Evolutionary conservation across 176 grass and related monocot genomes (phyloP), one percentile per base, ranked within the genome.

Genomic region (Bolboschoenus planiculmis): DNA sequence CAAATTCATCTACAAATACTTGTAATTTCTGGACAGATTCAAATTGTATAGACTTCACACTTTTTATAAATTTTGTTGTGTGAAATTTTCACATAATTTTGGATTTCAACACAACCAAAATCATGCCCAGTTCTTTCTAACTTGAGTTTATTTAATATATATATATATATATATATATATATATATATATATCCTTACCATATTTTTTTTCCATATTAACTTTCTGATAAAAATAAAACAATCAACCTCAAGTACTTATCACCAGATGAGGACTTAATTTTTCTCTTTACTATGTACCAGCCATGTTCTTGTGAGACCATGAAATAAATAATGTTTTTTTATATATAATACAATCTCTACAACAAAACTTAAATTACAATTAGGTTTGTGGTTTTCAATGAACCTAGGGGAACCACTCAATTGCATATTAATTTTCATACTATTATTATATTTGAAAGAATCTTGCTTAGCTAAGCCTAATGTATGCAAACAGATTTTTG

Each of bases 381-480:
- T 82, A 82, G 24, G 57, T 62, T 82, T 80, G 24, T 36, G 44
- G 72, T 16, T 23, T 77, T 53, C 72, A 53, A 77, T 58, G 56
- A 80, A 80, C 78, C 56, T 58, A 60, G 31, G 10, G 50, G 31
- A 55, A 80, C 56, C 34, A 60, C 34, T 54, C 78, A 80, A 82
- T 34, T 82, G 36, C 13, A 50, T 64, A 46, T 70, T 24, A 70
- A 70, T 44, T 37, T 63, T 66, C 23, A 48, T 82, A 47, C 5
- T 62, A 60, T 23, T 78, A 30, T 65, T 82, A 48, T 56, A 82
- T 48, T 82, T 48, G 39, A 43, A 65, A 66, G 80, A 66, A 82
- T 82, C 80, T 82, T 63, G 80, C 80, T 82, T 82, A 82, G 10
- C 57, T 60, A 82, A 82, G 80, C 80, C 21, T 82, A 82, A 50